These are phyloP conservation scores for Nepenthes gracilis DNA, from an alignment of 148 eudicot species.

Conservation along the genomic window DNA sequence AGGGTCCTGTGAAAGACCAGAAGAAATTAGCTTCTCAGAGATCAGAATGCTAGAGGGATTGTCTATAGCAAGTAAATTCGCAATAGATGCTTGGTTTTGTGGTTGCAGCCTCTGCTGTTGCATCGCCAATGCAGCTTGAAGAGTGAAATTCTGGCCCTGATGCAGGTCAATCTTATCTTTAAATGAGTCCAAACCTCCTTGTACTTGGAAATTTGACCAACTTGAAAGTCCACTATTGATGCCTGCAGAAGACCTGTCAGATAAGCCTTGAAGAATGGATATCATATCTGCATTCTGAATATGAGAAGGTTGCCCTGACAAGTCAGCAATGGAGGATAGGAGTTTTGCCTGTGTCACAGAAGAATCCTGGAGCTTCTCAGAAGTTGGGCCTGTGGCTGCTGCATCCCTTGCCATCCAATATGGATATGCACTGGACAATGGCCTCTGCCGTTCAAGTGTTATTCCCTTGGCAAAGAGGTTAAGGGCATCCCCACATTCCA, in stretches of 20 bases:
- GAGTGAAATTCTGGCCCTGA: slow-evolving; percentile 39
- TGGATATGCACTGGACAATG: slow-evolving; percentile 43
- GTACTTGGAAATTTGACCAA: slow-evolving; percentile 50
- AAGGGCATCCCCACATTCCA: slow-evolving; percentile 49
- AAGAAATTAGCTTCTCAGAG: slow-evolving; percentile 50
- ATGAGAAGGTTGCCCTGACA: slow-evolving; percentile 21
- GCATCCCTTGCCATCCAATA: slow-evolving; percentile 58
- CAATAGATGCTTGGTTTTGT: slow-evolving; percentile 41
- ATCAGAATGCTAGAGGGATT: slow-evolving; percentile 30
- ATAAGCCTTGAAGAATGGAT: slow-evolving; percentile 60
- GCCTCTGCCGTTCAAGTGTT: slow-evolving; percentile 56
- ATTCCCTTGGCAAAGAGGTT: slow-evolving; percentile 52
- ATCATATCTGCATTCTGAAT: slow-evolving; percentile 55
- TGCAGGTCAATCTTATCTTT: slow-evolving; percentile 50
- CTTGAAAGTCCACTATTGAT: slow-evolving; percentile 35
- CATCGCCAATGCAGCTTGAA: slow-evolving; percentile 37
- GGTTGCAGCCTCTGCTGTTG: slow-evolving; percentile 55
- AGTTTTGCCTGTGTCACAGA: slow-evolving; percentile 34
- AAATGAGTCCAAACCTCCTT: slow-evolving; percentile 41
- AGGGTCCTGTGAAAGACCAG: slow-evolving; percentile 69
- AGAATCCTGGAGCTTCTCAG: slow-evolving; percentile 36
- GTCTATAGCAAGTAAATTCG: slow-evolving; percentile 33
- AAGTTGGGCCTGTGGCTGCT: slow-evolving; percentile 25
- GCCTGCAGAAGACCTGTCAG: slow-evolving; percentile 41
- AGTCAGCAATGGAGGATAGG: slow-evolving; percentile 35